Percentiles rank a stretch among this genome's conserved stretches.
phyloP scores from a whole-genome alignment of 140 eudicot genomes.

The Cichorium intybus region DNA sequence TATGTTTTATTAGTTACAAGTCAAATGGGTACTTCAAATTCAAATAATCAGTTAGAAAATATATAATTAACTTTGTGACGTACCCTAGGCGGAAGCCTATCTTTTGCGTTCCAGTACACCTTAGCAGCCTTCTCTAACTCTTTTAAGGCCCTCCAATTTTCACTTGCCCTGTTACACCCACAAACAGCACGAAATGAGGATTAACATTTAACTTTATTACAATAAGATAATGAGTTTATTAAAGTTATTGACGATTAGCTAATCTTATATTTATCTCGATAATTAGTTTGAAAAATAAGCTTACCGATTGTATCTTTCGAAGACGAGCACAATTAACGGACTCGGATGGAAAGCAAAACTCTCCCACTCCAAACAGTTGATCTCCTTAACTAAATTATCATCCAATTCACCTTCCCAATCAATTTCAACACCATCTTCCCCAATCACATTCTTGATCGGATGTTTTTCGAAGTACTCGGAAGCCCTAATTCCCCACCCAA shows the following conservation, averaged over 20 bases:
- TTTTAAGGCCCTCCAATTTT: conserved; percentile 87
- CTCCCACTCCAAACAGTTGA: conserved; percentile 96
- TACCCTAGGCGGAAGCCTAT: conserved; percentile 98
- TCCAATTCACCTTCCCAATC: conserved; percentile 99
- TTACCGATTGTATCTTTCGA: conserved; percentile 85
- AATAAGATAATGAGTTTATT: no score
- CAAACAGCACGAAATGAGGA: not conserved
- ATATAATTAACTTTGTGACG: no score
- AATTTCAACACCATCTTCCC: conserved; percentile 87
- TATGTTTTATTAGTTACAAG: not conserved
- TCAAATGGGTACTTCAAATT: not conserved
- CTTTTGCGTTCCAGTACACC: conserved; percentile 93
- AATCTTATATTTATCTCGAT: no score
- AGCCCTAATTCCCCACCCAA: conserved; percentile 96
- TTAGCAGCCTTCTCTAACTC: conserved; percentile 93
- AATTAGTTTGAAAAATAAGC: not conserved
- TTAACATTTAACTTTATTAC: not conserved
- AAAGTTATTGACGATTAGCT: no score
- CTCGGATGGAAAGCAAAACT: conserved; percentile 94
- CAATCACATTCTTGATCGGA: conserved; percentile 74
- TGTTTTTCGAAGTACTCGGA: conserved; percentile 88
- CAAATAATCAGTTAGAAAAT: no score
- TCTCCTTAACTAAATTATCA: conserved; percentile 80
- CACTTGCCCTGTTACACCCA: conserved; percentile 57
- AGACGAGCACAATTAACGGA: conserved; percentile 83